These are phyloP conservation scores for Rhytidiadelphus loreus DNA, from an alignment of 225 moss, liverwort and hornwort species.

Conservation along the genomic window DNA sequence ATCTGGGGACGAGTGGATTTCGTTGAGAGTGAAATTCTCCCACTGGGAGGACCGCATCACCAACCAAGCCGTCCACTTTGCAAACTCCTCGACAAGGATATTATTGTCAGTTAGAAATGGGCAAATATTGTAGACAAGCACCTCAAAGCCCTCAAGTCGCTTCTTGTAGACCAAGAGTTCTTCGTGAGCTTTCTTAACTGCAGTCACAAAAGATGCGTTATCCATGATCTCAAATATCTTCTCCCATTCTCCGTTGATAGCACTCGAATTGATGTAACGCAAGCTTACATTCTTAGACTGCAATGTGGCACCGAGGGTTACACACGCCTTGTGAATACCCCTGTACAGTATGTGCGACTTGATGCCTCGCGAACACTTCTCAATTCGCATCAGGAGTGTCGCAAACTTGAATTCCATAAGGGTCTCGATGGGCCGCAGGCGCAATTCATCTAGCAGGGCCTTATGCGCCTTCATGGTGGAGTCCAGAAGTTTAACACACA, in stretches of 20 bases:
- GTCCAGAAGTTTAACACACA: conserved; percentile 20
- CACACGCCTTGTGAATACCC: not conserved
- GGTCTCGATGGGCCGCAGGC: conserved; percentile 8
- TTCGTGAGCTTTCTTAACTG: conserved; percentile 8
- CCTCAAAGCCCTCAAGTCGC: conserved; percentile 18
- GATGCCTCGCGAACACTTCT: conserved; percentile 18
- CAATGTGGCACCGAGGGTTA: conserved; percentile 6
- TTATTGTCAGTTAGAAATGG: conserved; percentile 3
- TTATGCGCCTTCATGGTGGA: not conserved
- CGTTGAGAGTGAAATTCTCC: conserved; percentile 21
- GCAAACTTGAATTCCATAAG: conserved; percentile 24
- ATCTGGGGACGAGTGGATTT: conserved; percentile 12
- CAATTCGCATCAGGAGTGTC: conserved; percentile 27
- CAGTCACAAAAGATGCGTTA: conserved; percentile 9
- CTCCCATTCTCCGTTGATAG: conserved; percentile 19
- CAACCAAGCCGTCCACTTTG: conserved; percentile 19
- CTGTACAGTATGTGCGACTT: conserved; percentile 9
- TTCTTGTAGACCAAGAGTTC: conserved; percentile 9
- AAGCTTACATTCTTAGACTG: conserved; percentile 14
- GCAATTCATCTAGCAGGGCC: not conserved
- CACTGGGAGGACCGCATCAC: conserved; percentile 18
- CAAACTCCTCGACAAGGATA: not conserved
- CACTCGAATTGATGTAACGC: conserved; percentile 8
- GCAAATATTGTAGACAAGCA: conserved; percentile 7
- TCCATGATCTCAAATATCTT: conserved; percentile 24